phyloP scores from a whole-genome alignment of 2,329 filamentous ascomycete species.

The Dothideomycetidae sp. region DNA sequence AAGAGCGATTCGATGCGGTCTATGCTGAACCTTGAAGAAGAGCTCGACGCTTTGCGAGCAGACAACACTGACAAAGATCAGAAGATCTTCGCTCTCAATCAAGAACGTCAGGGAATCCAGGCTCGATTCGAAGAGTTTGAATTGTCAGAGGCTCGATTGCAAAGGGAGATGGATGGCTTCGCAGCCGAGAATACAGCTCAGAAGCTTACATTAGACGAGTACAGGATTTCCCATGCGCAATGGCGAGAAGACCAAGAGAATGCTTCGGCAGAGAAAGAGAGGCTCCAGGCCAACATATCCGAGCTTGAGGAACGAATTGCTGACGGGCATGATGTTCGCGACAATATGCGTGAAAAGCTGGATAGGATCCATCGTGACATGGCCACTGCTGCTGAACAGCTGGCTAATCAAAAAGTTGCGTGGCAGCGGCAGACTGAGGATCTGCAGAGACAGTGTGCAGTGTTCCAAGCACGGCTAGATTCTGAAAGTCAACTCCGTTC shows the following conservation, averaged over 20 bases:
- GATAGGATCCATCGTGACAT: conserved; percentile 79
- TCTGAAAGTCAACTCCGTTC: conserved; percentile 30
- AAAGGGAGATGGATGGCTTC: conserved; percentile 25
- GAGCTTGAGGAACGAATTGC: conserved; percentile 65
- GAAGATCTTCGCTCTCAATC: conserved; percentile 28
- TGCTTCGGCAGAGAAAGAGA: conserved; percentile 49
- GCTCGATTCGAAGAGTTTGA: conserved; percentile 26
- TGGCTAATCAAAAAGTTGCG: conserved; percentile 67
- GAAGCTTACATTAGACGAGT: conserved; percentile 48
- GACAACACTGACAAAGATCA: conserved; percentile 29
- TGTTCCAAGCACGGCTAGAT: conserved; percentile 39
- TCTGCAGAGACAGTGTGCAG: conserved; percentile 39
- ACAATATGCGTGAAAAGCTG: conserved; percentile 72
- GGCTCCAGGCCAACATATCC: conserved; percentile 58
- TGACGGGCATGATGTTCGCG: conserved; percentile 71
- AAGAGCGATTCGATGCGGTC: conserved; percentile 27
- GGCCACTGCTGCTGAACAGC: conserved; percentile 59
- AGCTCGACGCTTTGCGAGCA: conserved; percentile 32
- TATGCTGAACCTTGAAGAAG: conserved; percentile 36
- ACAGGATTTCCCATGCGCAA: conserved; percentile 44
- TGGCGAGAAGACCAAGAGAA: conserved; percentile 46
- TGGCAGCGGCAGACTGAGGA: conserved; percentile 56
- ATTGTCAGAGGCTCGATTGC: conserved; percentile 15
- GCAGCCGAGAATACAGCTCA: conserved; percentile 47
- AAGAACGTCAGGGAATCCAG: conserved; percentile 28